Evolutionary conservation across 78 protist species (phyloP).

Genomic region (Parvularia atlantis): DNA sequence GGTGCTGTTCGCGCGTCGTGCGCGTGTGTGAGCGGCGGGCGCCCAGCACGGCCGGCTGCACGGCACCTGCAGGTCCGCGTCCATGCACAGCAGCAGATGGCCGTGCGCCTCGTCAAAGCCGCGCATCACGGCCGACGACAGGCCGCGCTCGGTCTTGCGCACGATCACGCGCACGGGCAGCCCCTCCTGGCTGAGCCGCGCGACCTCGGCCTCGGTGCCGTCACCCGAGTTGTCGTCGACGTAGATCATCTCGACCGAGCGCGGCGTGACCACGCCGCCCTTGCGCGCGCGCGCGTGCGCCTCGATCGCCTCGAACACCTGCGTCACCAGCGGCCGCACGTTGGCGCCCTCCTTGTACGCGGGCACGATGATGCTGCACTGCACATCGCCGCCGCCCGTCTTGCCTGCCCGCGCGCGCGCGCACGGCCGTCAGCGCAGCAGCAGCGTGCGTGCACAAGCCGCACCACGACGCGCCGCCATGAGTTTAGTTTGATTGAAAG

Average conservation of each 20-base stretch:
- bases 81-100: conserved; percentile 20
- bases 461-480: too few species aligned
- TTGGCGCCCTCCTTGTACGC: not conserved
- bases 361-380: conserved; percentile 1
- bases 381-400: too few species aligned
- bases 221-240: conserved; percentile 24
- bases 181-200: conserved; percentile 2
- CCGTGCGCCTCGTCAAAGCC: conserved; percentile 25
- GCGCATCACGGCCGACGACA: conserved; percentile 18
- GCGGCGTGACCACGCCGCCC: too few species aligned
- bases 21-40: too few species aligned
- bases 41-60: not conserved
- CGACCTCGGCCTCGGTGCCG: conserved; percentile 4
- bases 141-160: conserved; percentile 33
- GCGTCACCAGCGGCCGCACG: conserved; percentile 1
- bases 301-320: not conserved
- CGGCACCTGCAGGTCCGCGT: conserved; percentile 25
- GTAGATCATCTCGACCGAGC: not conserved
- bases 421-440: too few species aligned
- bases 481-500: too few species aligned
- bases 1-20: conserved; percentile 6
- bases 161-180: conserved; percentile 2
- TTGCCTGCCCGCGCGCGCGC: too few species aligned
- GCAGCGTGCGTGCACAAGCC: too few species aligned
- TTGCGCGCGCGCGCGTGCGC: too few species aligned